Percentiles rank a stretch among this genome's conserved stretches.
Conservation (phyloP, 345 rosid species). For the Camelina sativa region DNA sequence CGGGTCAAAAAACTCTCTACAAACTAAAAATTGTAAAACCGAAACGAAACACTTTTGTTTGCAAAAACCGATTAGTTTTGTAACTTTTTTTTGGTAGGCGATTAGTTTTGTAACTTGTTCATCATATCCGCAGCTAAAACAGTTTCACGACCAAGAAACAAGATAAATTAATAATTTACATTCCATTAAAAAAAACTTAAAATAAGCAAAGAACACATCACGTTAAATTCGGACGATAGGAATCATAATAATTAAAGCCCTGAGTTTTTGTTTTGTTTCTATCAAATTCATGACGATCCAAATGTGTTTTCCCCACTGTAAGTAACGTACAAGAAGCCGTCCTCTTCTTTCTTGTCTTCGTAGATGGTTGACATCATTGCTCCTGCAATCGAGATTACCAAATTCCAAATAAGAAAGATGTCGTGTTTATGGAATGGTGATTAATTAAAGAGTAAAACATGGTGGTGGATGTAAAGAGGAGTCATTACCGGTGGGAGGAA, state of each 20-base stretch:
- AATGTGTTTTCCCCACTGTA: conserved; percentile 65
- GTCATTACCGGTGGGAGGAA: conserved; percentile 45
- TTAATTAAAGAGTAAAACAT: too few relatives aligned
- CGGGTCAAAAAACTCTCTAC: not conserved
- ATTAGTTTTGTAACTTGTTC: not conserved
- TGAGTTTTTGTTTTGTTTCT: not conserved
- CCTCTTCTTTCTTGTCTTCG: conserved; percentile 46
- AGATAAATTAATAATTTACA: not conserved
- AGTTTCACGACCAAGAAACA: not conserved
- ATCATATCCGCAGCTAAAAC: not conserved
- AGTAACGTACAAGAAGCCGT: conserved; percentile 57
- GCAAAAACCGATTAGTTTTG: not conserved
- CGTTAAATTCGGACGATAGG: not conserved
- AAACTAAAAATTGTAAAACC: too few relatives aligned
- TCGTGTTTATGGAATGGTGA: not conserved
- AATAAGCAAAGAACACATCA: conserved; percentile 16
- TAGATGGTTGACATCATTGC: conserved; percentile 56
- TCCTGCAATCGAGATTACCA: conserved; percentile 34
- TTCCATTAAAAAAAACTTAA: not conserved
- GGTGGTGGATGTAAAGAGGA: not conserved
- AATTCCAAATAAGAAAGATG: not conserved
- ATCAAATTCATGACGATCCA: conserved; percentile 33
- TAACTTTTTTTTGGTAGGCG: too few relatives aligned
- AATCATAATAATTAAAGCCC: not conserved
- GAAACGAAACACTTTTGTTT: conserved; percentile 3